Percentiles rank a stretch among this genome's conserved stretches.
Conservation (phyloP, 2,329 filamentous ascomycete genomes). For the Aspergillus puulaauensis region DNA sequence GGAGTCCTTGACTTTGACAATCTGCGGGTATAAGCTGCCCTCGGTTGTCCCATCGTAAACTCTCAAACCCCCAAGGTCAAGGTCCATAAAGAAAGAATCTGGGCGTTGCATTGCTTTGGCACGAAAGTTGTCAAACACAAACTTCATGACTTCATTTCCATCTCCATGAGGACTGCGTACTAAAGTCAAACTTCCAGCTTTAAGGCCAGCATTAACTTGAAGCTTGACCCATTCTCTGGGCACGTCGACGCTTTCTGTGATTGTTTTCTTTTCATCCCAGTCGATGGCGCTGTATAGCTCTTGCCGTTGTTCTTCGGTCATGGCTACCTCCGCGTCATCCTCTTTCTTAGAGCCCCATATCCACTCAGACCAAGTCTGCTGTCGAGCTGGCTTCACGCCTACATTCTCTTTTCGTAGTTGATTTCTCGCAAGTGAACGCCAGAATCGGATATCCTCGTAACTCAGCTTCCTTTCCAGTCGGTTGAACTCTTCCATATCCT, state of each 20-base stretch:
- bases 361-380: constrained; percentile 90
- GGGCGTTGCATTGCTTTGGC: constrained; percentile 86
- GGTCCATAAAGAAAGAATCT: constrained; percentile 83
- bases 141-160: constrained; percentile 75
- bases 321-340: constrained; percentile 74
- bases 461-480: constrained; percentile 80
- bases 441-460: constrained; percentile 96
- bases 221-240: constrained; percentile 91
- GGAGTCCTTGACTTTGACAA: constrained; percentile 91
- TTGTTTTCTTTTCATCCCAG: constrained; percentile 92
- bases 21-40: constrained; percentile 88
- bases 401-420: constrained; percentile 94
- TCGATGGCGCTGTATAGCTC: constrained; percentile 97
- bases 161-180: constrained; percentile 80
- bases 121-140: constrained; percentile 93
- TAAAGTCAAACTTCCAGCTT: constrained; percentile 92
- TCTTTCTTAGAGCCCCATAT: constrained; percentile 80
- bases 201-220: constrained; percentile 88
- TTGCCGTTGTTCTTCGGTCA: constrained; percentile 93
- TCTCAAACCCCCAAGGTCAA: constrained; percentile 88
- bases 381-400: constrained; percentile 67
- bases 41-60: constrained; percentile 95
- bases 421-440: constrained; percentile 90
- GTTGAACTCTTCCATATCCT: constrained; percentile 71
- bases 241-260: constrained; percentile 83